phyloP scores from a whole-genome alignment of 345 rosid species.

The Brassica juncea region DNA sequence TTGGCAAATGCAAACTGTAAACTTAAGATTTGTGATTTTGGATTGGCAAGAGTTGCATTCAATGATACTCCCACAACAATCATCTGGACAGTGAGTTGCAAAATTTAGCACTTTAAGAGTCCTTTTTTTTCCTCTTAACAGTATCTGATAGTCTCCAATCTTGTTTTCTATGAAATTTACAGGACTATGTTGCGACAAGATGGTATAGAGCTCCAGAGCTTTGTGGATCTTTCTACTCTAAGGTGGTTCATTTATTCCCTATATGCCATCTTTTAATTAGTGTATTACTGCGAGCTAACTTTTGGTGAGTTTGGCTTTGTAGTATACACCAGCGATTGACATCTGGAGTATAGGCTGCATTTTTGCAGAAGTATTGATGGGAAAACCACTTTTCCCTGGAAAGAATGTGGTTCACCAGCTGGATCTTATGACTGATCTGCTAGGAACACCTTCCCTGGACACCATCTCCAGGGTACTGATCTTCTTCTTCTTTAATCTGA shows the following conservation, averaged over 20 bases:
- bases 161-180: conserved; percentile 34
- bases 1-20: conserved; percentile 98
- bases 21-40: conserved; percentile 94
- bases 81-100: conserved; percentile 83
- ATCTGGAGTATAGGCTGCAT: conserved; percentile 99
- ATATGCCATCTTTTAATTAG: not conserved
- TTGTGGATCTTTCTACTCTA: conserved; percentile 96
- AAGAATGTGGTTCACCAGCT: conserved; percentile 94
- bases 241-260: conserved; percentile 49
- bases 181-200: conserved; percentile 98
- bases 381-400: conserved; percentile 92
- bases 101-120: not conserved
- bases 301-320: conserved; percentile 37
- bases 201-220: conserved; percentile 99
- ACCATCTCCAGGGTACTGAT: conserved; percentile 79
- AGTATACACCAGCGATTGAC: conserved; percentile 98
- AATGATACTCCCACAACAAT: conserved; percentile 82
- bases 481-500: not conserved
- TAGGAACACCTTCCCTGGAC: conserved; percentile 90
- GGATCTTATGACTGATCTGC: conserved; percentile 94
- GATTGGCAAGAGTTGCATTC: conserved; percentile 94
- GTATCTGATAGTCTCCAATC: conserved; percentile 15
- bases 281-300: not conserved
- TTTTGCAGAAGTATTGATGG: conserved; percentile 88
- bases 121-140: conserved; percentile 19